A percentile compares a stretch with the other conserved stretches of the same genome.
These are phyloP conservation scores for Pyrenopolyporus hunteri DNA, from an alignment of 495 filamentous ascomycete genomes.

Conservation along the genomic window DNA sequence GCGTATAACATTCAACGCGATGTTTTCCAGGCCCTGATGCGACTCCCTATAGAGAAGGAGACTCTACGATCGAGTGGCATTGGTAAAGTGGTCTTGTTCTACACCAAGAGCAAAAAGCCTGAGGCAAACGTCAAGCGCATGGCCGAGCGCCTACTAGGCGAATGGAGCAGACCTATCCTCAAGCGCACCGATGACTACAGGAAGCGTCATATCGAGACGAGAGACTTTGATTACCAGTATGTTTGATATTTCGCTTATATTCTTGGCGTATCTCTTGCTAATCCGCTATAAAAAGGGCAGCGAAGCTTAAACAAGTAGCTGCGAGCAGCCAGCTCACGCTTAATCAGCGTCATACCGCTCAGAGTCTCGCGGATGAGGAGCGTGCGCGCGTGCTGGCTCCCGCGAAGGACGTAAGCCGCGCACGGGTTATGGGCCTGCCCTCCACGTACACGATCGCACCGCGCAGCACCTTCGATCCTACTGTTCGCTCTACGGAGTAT, in stretches of 20 bases:
- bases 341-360: conserved; percentile 51
- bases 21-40: conserved; percentile 78
- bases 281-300: conserved; percentile 54
- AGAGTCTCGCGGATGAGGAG: conserved; percentile 62
- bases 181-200: conserved; percentile 91
- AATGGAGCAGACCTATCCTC: conserved; percentile 96
- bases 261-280: conserved; percentile 23
- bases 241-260: conserved; percentile 46
- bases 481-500: conserved; percentile 42
- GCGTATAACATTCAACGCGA: conserved; percentile 98
- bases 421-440: conserved; percentile 69
- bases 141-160: conserved; percentile 85
- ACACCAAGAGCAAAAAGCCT: conserved; percentile 89
- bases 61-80: conserved; percentile 87
- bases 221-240: conserved; percentile 60
- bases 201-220: conserved; percentile 69
- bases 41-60: conserved; percentile 88
- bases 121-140: conserved; percentile 88
- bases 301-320: conserved; percentile 52
- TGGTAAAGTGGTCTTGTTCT: conserved; percentile 94
- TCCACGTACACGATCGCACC: conserved; percentile 85
- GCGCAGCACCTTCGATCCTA: conserved; percentile 59
- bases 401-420: conserved; percentile 71
- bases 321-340: conserved; percentile 51
- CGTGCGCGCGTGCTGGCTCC: conserved; percentile 74